Evolutionary conservation across 768 basidiomycete species (phyloP).

Genomic region (Suillus fuscotomentosus): DNA sequence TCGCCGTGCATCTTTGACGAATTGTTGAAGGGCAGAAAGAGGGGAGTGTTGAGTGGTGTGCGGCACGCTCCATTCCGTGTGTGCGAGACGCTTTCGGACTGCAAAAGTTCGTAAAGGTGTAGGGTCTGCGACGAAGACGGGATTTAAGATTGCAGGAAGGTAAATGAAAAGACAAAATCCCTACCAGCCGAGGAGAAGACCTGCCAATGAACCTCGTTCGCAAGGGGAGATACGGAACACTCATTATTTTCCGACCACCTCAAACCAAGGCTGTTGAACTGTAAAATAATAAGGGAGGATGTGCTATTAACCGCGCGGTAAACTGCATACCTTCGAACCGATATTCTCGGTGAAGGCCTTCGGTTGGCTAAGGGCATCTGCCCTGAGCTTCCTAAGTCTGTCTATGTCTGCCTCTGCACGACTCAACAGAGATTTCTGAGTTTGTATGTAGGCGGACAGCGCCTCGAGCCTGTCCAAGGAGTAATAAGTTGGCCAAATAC

Average conservation of each 20-base stretch:
- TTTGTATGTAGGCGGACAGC: constrained; percentile 63
- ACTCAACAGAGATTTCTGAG: constrained; percentile 57
- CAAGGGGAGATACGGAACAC: constrained; percentile 38
- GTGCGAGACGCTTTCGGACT: constrained; percentile 33
- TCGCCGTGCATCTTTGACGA: constrained; percentile 52
- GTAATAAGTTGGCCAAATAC: constrained; percentile 2
- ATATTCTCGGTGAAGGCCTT: constrained; percentile 32
- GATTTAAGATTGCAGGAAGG: constrained; percentile 2
- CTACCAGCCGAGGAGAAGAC: constrained; percentile 56
- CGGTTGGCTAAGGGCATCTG: constrained; percentile 35
- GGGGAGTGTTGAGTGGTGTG: constrained; percentile 39
- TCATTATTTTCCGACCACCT: constrained; percentile 45
- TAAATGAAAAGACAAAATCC: constrained; percentile 13
- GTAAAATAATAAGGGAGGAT: constrained; percentile 24
- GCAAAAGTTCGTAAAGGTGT: constrained; percentile 50
- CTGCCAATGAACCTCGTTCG: constrained; percentile 61
- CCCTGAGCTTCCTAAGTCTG: constrained; percentile 46
- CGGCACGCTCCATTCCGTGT: constrained; percentile 38
- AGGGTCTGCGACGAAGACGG: constrained; percentile 42
- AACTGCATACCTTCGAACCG: constrained; percentile 32
- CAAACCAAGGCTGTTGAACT: constrained; percentile 34
- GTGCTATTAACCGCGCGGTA: constrained; percentile 5
- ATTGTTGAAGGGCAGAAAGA: constrained; percentile 54
- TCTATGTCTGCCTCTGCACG: constrained; percentile 65
- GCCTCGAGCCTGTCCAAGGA: constrained; percentile 41